Evolutionary conservation across 345 rosid genomes (phyloP).

Genomic region (Gossypium sturtianum): DNA sequence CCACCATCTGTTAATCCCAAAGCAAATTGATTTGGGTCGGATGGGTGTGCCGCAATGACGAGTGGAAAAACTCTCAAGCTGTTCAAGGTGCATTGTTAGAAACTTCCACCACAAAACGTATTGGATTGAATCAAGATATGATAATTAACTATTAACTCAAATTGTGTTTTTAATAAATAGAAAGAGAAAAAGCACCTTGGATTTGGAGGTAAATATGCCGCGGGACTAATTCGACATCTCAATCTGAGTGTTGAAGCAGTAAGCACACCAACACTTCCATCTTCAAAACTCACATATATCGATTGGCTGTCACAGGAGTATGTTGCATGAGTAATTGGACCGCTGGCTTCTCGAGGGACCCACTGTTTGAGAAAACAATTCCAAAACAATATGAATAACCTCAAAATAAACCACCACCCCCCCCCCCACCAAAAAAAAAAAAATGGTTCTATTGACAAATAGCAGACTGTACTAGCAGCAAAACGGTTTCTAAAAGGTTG

Average conservation of each 20-base stretch:
- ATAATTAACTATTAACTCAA: background rate
- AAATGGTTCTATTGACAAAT: background rate
- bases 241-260: slow-evolving; percentile 56
- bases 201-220: slow-evolving; percentile 63
- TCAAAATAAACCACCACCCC: too few species aligned
- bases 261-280: slow-evolving; percentile 65
- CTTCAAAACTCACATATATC: slow-evolving; percentile 72
- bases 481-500: background rate
- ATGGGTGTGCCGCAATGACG: slow-evolving; percentile 76
- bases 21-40: slow-evolving; percentile 70
- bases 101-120: background rate
- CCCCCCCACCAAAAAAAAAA: background rate
- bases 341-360: slow-evolving; percentile 53
- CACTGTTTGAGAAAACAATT: slow-evolving; percentile 39
- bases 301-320: slow-evolving; percentile 77
- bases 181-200: slow-evolving; percentile 43
- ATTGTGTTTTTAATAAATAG: background rate
- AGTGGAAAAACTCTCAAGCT: slow-evolving; percentile 72
- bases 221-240: slow-evolving; percentile 73
- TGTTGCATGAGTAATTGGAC: slow-evolving; percentile 74
- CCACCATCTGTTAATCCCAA: slow-evolving; percentile 71
- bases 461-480: background rate
- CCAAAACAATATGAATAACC: slow-evolving; percentile 6
- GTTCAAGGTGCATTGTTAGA: slow-evolving; percentile 24
- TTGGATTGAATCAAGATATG: background rate